Base-by-base conservation (phyloP, 805 yeast genomes). In the Kodamaea hsintzibuensis region DNA sequence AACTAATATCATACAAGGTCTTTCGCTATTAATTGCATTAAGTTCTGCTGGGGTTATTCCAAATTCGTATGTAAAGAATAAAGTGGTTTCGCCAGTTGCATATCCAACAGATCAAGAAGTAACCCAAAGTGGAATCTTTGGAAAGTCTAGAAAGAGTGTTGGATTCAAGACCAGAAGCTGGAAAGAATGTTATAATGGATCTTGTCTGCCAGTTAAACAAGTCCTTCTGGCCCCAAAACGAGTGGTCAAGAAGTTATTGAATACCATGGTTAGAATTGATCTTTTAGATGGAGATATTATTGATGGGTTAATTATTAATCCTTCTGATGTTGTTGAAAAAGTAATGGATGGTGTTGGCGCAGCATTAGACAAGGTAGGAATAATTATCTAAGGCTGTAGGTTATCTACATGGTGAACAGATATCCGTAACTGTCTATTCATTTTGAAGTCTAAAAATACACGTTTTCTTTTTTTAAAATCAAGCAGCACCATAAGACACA, bases 401-500 rank as follows among this genome's bases (percentile, higher is more conserved):
- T 30, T 8, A 12, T 30, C 35, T 9, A 30, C 35, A 30, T 30
- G 25, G 13, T 30, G 35, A 30, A 30, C 35, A 30, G 35, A 8
- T 30, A 12, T 5, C 25, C 25, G 25, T 6, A 22, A 30, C 35
- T 9, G 35, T 40, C 44, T 40, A 16, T 40, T 40, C 44, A 38
- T 7, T 16, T 39, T 39, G 12, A 39, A 39, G n/a, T 39, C 42
- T 39, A 39, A 40, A 30, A 40, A 40, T 40, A 40, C 44, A 40
- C 25, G 19, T 40, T 40, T 40, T 17, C 25, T 22, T 22, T 22
- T 22, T 22, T 22, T 22, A 22, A 22, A 18, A 39, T 39, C 17
- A 40, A 16, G 44, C 39, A 25, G 54, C 49, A 40, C 54, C 54
- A 16, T 51, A 51, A 39, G 39, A 19, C n/a, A 47, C 35, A 14